Conservation (phyloP, 306 rosid species). For the Vicia faba region DNA sequence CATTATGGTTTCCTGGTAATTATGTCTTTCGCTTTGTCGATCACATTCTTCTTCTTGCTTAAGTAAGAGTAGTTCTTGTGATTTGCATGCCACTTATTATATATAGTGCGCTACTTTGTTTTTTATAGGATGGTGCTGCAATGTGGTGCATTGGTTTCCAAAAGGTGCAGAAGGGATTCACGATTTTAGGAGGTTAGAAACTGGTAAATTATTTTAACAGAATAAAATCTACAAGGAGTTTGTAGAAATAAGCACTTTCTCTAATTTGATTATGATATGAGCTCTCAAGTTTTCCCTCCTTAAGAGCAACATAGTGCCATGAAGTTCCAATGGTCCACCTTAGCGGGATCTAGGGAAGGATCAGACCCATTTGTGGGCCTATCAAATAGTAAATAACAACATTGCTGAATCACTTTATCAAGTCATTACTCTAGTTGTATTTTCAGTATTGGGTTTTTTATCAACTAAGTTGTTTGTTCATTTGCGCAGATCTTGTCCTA, state of each 20-base stretch:
- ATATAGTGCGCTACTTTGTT: conserved; percentile 25
- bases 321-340: not conserved
- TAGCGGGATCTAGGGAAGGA: not conserved
- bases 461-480: conserved; percentile 27
- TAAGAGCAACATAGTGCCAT: not conserved
- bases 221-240: conserved; percentile 12
- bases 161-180: conserved; percentile 70
- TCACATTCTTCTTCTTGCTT: conserved; percentile 18
- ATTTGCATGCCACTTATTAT: conserved; percentile 31
- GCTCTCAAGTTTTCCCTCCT: not conserved
- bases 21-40: conserved; percentile 36
- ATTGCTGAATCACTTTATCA: not conserved
- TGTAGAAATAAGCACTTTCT: conserved; percentile 8
- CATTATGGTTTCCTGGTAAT: conserved; percentile 70
- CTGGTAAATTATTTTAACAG: conserved; percentile 21
- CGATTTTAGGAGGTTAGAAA: conserved; percentile 91
- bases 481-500: conserved; percentile 85
- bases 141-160: conserved; percentile 96
- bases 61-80: conserved; percentile 33
- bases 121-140: conserved; percentile 75
- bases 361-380: not conserved
- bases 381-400: conserved; percentile 2
- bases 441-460: conserved; percentile 26
- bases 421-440: not conserved
- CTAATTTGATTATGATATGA: not conserved